Percentiles rank a stretch among this genome's conserved stretches.
Conservation (phyloP, 768 basidiomycete genomes). For the Tulasnella sp. region DNA sequence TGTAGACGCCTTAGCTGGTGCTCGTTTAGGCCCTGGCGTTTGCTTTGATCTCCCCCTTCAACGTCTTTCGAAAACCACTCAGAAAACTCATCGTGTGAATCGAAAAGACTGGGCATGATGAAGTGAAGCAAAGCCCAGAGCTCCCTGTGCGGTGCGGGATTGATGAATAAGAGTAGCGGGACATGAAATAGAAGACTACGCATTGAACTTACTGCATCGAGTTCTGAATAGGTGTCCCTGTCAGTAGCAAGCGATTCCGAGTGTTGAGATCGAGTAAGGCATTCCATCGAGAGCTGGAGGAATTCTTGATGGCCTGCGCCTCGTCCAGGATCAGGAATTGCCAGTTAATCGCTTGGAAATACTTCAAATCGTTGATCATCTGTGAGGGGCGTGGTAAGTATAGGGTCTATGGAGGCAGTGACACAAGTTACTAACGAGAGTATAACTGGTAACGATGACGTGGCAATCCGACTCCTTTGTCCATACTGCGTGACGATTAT, state of each 20-base stretch:
- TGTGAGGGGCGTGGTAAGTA: conserved; percentile 52
- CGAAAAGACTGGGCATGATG: conserved; percentile 99
- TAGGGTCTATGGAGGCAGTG: not conserved
- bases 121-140: conserved; percentile 98
- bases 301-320: conserved; percentile 99
- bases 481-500: conserved; percentile 90
- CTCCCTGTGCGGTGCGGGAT: conserved; percentile 39
- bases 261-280: conserved; percentile 92
- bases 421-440: conserved; percentile 48
- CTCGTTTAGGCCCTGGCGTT: conserved; percentile 82
- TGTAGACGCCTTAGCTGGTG: conserved; percentile 90
- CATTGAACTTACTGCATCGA: conserved; percentile 81
- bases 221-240: conserved; percentile 98
- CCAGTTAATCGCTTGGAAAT: conserved; percentile 97
- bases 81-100: conserved; percentile 98
- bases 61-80: conserved; percentile 99
- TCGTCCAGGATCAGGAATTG: conserved; percentile 99
- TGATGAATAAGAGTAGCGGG: not conserved
- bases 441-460: conserved; percentile 93
- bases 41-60: conserved; percentile 84
- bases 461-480: conserved; percentile 85
- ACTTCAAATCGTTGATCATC: conserved; percentile 70
- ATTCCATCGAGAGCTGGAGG: conserved; percentile 93
- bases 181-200: not conserved
- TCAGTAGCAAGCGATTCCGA: conserved; percentile 85